These are phyloP conservation scores for Globisporangium splendens DNA, from an alignment of 352 stramenopile species.

Conservation along the genomic window DNA sequence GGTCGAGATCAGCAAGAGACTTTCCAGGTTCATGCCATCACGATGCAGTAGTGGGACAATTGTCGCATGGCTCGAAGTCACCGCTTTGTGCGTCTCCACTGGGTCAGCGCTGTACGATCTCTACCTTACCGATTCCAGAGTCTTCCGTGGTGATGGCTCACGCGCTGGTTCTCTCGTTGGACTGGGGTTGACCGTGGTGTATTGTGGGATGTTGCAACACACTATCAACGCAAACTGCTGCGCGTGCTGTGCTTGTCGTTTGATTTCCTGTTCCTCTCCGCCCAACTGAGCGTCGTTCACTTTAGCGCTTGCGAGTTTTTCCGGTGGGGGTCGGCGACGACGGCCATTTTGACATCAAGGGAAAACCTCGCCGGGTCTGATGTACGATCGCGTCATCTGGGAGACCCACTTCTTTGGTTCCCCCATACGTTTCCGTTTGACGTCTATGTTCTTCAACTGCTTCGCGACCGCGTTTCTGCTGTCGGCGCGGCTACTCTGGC, in stretches of 20 bases:
- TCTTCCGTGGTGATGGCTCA: not conserved
- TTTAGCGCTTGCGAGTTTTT: slow-evolving; percentile 23
- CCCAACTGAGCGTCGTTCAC: slow-evolving; percentile 18
- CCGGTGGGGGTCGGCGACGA: slow-evolving; percentile 12
- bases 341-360: slow-evolving; percentile 10
- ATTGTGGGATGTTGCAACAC: slow-evolving; percentile 1
- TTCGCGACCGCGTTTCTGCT: slow-evolving; percentile 15
- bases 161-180: not conserved
- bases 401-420: not conserved
- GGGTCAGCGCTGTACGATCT: not conserved
- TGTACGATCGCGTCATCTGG: slow-evolving; percentile 20
- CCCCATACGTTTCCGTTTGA: slow-evolving; percentile 13
- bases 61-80: not conserved
- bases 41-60: too few relatives aligned
- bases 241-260: slow-evolving; percentile 19
- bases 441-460: slow-evolving; percentile 23
- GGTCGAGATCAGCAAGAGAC: not conserved
- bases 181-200: slow-evolving; percentile 1
- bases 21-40: not conserved
- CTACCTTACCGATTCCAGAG: not conserved
- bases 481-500: slow-evolving; percentile 20
- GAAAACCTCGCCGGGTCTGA: not conserved
- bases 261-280: slow-evolving; percentile 31
- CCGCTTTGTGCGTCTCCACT: not conserved
- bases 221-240: slow-evolving; percentile 16